Base-by-base conservation (phyloP, 2,329 filamentous ascomycete genomes). In the Fusarium illudens region DNA sequence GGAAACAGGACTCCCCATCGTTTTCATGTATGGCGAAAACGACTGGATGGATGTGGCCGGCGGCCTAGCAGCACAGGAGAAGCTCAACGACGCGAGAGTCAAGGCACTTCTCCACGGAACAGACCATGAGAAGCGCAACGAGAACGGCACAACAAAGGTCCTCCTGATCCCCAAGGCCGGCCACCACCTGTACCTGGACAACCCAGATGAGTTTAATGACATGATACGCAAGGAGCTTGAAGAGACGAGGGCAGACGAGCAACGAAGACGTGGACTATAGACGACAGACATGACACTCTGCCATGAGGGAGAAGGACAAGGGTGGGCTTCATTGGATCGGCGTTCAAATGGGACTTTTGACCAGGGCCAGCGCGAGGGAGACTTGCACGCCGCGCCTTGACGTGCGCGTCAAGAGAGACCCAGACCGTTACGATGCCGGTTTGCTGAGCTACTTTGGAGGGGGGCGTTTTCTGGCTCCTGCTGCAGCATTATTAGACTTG, bases 1-100 rank as follows among this genome's bases (percentile, higher is more conserved):
- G 59, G 86, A 89, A 72, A 91, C 86, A 0, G 94, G 94, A 2
- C 84, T 94, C 51, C 95, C 96, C 0, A 84, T 98, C 30, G 87
- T 98, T 9, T 87, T 99, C 76, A 94, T 98, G 92, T 99, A 99
- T 76, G 96, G 96, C 67, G 94, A 98, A 73, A 90, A 96, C 75
- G 96, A 99, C 82, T 99, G 96, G 96, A 99, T 99, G 96, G 96
- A 99, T 71, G 90, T 96, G 9, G 89, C 89, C 0, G 96, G 94
- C 27, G 96, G 96, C 0, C 88, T 90, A 48, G 93, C 92, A 0
- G 90, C 94, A 0, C 88, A 92, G 75, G 88, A 94, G 79, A 94
- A 91, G 77, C 86, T 98, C 12, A 90, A 92, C 63, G 84, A 90
- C 60, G 89, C 90, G 66, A 87, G 86, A 67, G 79, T 81, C 25